Evolutionary conservation across 2,329 filamentous ascomycete species (phyloP).

Genomic region (Leptographium galeiforme): DNA sequence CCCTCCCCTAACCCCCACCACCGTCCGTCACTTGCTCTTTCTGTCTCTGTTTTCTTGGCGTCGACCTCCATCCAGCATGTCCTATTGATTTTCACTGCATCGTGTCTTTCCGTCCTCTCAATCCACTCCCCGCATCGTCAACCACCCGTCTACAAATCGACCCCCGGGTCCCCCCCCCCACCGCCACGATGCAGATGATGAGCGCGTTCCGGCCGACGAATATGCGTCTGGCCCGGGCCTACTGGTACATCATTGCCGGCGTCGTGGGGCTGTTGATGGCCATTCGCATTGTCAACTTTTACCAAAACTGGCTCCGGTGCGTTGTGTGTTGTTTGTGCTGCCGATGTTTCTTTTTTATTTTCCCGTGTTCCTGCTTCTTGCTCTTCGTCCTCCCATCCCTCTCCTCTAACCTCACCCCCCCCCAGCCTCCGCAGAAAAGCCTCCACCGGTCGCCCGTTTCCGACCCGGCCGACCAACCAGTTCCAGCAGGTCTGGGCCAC

Average conservation of each 20-base stretch:
- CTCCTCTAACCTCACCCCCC: not conserved
- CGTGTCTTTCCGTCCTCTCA: no score
- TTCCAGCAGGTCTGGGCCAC: constrained; percentile 43
- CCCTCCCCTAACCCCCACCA: no score
- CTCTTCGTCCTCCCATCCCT: not conserved
- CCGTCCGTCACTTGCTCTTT: no score
- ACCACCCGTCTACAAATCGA: not conserved
- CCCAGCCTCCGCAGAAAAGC: constrained; percentile 32
- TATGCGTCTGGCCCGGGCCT: constrained; percentile 36
- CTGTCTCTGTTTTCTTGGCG: no score
- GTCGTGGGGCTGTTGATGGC: constrained; percentile 28
- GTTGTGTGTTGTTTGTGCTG: constrained; percentile 21
- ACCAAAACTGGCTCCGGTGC: constrained; percentile 24
- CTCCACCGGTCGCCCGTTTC: constrained; percentile 29
- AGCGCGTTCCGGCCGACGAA: constrained; percentile 31
- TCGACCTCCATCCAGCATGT: not conserved
- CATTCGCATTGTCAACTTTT: constrained; percentile 29
- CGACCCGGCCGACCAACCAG: constrained; percentile 35
- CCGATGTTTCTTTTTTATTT: no score
- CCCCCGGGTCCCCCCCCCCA: not conserved
- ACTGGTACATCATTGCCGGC: constrained; percentile 45
- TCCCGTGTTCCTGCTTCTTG: no score
- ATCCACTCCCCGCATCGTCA: no score
- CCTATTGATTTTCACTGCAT: not conserved
- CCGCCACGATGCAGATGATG: constrained; percentile 14